Evolutionary conservation across 169 alveolate species (phyloP).

Genomic region (Theileria luwenshuni): DNA sequence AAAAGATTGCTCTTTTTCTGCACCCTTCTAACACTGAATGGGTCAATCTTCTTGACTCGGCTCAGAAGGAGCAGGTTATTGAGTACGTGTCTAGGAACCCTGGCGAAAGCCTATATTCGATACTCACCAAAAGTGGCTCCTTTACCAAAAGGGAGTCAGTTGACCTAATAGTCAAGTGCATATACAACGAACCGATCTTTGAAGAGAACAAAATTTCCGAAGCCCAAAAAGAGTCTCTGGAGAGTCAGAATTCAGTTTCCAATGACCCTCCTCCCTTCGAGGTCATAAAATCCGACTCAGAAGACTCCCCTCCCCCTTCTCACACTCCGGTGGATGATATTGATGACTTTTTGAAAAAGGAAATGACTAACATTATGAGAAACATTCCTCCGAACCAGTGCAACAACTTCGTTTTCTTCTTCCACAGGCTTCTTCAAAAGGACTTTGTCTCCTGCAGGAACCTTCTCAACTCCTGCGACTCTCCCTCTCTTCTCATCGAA

Average conservation of each 20-base stretch:
- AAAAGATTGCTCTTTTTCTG: constrained; percentile 44
- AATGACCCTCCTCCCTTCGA: too few relatives aligned
- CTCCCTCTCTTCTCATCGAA: constrained; percentile 15
- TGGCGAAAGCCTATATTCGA: constrained; percentile 32
- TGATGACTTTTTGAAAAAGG: not conserved
- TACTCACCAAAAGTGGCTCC: constrained; percentile 53
- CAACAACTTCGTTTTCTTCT: constrained; percentile 3
- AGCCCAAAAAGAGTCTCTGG: not conserved
- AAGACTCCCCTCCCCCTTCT: not conserved
- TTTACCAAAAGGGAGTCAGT: constrained; percentile 27
- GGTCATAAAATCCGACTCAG: not conserved
- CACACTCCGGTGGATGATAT: not conserved
- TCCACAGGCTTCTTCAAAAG: constrained; percentile 18
- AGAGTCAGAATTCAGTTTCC: too few relatives aligned
- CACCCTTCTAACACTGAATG: constrained; percentile 25
- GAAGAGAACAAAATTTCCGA: not conserved
- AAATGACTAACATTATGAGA: not conserved
- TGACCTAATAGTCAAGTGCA: constrained; percentile 18
- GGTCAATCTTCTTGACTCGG: constrained; percentile 29
- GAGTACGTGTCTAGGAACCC: constrained; percentile 40
- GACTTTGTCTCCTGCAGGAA: constrained; percentile 21
- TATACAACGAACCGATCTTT: not conserved
- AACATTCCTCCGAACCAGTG: constrained; percentile 1
- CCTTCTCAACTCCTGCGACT: constrained; percentile 15
- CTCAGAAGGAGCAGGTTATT: constrained; percentile 45